phyloP scores from a whole-genome alignment of 441 rosid genomes.

The Populus trichocarpa region DNA sequence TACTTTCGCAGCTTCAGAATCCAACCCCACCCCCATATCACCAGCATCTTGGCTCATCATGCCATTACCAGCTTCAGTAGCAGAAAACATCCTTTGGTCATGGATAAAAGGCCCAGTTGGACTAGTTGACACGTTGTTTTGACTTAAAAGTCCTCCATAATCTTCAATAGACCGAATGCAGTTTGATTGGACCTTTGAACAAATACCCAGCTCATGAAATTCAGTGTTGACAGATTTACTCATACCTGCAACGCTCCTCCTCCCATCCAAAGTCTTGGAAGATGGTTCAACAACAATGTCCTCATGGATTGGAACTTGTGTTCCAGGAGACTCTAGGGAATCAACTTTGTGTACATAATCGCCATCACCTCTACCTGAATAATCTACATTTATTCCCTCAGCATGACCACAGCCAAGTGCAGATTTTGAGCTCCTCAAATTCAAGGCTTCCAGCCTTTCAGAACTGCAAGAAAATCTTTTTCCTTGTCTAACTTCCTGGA shows the following conservation, averaged over 20 bases:
- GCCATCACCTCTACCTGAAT: conserved; percentile 29
- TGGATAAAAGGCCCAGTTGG: conserved; percentile 33
- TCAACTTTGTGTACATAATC: conserved; percentile 26
- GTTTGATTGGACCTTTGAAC: conserved; percentile 31
- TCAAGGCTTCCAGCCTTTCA: conserved; percentile 30
- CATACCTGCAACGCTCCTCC: conserved; percentile 27
- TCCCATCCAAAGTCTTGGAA: conserved; percentile 18
- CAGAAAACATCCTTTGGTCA: conserved; percentile 50
- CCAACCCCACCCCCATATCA: conserved; percentile 35
- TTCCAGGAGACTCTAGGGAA: conserved; percentile 30
- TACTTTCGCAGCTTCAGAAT: conserved; percentile 41
- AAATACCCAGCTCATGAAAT: conserved; percentile 27
- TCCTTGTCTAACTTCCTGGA: conserved; percentile 19
- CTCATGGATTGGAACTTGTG: neutral
- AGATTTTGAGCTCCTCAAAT: conserved; percentile 28
- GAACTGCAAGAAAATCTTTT: conserved; percentile 26
- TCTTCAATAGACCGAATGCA: conserved; percentile 37
- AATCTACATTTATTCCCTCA: conserved; percentile 27
- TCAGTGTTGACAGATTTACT: conserved; percentile 37
- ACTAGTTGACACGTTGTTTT: conserved; percentile 27
- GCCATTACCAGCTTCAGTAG: conserved; percentile 43
- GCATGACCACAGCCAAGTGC: conserved; percentile 21
- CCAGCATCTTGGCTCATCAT: conserved; percentile 29
- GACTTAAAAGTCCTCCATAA: conserved; percentile 36
- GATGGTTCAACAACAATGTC: conserved; percentile 13